Conservation (phyloP, 176 grass and related monocot species). For the Ananas comosus region DNA sequence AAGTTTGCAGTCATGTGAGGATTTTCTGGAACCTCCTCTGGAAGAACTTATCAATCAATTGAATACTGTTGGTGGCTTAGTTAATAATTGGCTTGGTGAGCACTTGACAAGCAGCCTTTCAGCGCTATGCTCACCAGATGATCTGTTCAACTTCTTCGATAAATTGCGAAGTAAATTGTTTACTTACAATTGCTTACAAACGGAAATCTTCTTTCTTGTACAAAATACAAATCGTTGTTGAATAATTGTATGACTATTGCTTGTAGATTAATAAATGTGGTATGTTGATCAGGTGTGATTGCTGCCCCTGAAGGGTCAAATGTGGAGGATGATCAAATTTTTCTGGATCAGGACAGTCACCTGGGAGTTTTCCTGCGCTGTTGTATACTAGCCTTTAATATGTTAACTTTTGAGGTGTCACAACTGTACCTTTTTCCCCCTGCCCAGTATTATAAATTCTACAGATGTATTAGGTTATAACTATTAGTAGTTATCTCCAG, state of each 20-base stretch:
- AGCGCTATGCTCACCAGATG: constrained; percentile 54
- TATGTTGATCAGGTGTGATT: constrained; percentile 43
- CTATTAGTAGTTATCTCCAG: too few species aligned
- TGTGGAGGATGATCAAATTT: constrained; percentile 45
- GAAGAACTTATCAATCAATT: constrained; percentile 68
- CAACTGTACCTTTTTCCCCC: not conserved
- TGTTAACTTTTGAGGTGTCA: constrained; percentile 76
- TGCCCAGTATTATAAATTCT: not conserved
- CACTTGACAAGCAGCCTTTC: constrained; percentile 46
- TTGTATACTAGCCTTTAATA: constrained; percentile 82
- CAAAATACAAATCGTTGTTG: not conserved
- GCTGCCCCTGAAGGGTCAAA: constrained; percentile 36
- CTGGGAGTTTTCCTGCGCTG: constrained; percentile 82
- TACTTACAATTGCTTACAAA: not conserved
- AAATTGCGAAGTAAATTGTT: constrained; percentile 49
- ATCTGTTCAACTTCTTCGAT: constrained; percentile 84
- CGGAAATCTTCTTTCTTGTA: not conserved
- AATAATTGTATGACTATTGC: not conserved
- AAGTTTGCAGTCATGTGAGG: constrained; percentile 50
- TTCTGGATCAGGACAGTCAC: constrained; percentile 78
- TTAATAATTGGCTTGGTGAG: constrained; percentile 48
- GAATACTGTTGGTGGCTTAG: constrained; percentile 38
- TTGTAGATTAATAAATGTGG: constrained; percentile 7
- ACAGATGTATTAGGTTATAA: too few species aligned
- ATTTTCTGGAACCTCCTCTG: constrained; percentile 66